phyloP scores from a whole-genome alignment of 257 asterid species.

The Solanum chmielewskii region DNA sequence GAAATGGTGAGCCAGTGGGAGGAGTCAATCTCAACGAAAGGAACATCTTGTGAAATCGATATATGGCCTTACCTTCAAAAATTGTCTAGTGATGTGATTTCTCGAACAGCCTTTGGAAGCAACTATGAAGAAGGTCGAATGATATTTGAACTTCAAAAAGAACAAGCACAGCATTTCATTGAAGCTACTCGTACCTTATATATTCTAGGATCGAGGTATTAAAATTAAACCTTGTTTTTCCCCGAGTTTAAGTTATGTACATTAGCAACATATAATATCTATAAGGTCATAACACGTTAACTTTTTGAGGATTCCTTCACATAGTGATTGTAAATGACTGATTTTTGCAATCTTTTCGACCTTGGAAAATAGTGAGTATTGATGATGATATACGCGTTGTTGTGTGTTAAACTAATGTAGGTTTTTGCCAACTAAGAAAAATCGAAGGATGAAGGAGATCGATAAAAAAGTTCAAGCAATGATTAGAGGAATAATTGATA shows the following conservation, averaged over 20 bases:
- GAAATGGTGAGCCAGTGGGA: constrained; percentile 35
- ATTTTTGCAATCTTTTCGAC: too few relatives aligned
- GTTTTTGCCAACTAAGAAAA: constrained; percentile 11
- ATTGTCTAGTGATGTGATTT: constrained; percentile 21
- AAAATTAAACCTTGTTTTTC: not conserved
- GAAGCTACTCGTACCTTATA: constrained; percentile 3
- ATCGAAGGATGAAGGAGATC: constrained; percentile 9
- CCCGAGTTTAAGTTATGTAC: not conserved
- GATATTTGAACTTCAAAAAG: constrained; percentile 32
- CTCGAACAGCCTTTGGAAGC: constrained; percentile 47
- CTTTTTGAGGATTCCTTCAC: too few relatives aligned
- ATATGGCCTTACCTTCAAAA: constrained; percentile 35
- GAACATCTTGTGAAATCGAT: constrained; percentile 18
- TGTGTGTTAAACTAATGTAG: not conserved
- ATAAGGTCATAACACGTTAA: not conserved
- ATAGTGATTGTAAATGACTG: too few relatives aligned
- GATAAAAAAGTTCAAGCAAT: not conserved
- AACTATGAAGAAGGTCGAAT: constrained; percentile 40
- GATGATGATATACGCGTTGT: not conserved
- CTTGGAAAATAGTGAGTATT: not conserved
- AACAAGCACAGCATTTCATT: constrained; percentile 19
- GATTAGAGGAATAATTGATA: not conserved
- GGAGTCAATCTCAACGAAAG: constrained; percentile 1
- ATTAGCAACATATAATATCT: not conserved
- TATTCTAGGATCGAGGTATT: constrained; percentile 35